phyloP scores from a whole-genome alignment of 768 basidiomycete genomes.

The Mycena chlorophos region DNA sequence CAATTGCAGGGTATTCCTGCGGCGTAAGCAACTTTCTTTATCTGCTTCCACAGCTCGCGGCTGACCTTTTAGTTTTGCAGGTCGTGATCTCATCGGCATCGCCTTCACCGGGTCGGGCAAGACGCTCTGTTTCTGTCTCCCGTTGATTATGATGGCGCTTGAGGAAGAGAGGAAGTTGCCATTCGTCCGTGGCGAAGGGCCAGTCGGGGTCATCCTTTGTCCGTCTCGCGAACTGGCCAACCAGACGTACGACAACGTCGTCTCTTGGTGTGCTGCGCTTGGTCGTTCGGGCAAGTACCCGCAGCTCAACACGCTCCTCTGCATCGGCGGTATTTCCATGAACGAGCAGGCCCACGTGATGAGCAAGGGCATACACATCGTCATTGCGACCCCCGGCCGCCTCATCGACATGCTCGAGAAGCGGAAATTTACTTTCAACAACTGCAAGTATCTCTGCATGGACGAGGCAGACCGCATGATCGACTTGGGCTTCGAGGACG shows the following conservation, averaged over 20 bases:
- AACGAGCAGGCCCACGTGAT: constrained; percentile 92
- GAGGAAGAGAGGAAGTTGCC: constrained; percentile 92
- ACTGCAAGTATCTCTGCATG: constrained; percentile 97
- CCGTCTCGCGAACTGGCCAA: constrained; percentile 95
- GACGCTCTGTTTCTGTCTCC: constrained; percentile 97
- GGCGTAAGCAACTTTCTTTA: constrained; percentile 66
- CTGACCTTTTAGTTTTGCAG: constrained; percentile 68
- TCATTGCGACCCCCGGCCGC: constrained; percentile 95
- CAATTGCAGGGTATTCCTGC: constrained; percentile 96
- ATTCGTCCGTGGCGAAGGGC: constrained; percentile 91
- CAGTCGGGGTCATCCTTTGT: constrained; percentile 94
- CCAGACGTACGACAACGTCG: constrained; percentile 94
- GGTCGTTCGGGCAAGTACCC: constrained; percentile 83
- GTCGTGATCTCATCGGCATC: constrained; percentile 97
- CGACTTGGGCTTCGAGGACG: constrained; percentile 97
- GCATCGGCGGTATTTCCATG: constrained; percentile 99
- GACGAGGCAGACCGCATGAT: constrained; percentile 99
- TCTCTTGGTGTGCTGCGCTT: constrained; percentile 81
- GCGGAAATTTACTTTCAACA: constrained; percentile 86
- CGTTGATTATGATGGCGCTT: constrained; percentile 92
- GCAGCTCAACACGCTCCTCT: constrained; percentile 81
- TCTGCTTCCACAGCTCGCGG: constrained; percentile 15
- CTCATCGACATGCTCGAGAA: constrained; percentile 99
- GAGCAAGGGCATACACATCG: constrained; percentile 89
- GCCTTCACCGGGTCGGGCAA: constrained; percentile 99